Conservation (phyloP, 352 stramenopile species). For the Elongisporangium undulatum region DNA sequence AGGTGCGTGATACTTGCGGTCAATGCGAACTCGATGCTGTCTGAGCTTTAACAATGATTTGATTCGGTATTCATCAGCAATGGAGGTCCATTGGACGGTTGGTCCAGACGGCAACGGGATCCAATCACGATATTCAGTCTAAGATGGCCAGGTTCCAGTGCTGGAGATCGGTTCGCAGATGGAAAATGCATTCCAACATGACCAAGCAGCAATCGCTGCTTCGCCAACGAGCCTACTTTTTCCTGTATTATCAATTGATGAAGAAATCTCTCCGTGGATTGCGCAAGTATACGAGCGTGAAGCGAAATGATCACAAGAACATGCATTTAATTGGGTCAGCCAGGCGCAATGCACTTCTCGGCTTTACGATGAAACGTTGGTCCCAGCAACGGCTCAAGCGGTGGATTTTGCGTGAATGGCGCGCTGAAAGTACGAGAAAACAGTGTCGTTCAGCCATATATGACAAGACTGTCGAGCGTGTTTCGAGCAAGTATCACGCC, state of each 20-base stretch:
- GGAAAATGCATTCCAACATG: background rate
- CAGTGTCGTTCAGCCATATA: background rate
- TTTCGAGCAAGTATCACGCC: background rate
- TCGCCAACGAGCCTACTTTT: conserved; percentile 22
- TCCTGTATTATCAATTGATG: conserved; percentile 27
- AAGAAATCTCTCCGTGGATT: conserved; percentile 18
- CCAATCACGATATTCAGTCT: background rate
- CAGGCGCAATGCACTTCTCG: background rate
- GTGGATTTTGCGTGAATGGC: background rate
- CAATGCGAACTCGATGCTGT: background rate
- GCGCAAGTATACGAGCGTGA: conserved; percentile 7
- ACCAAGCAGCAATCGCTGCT: conserved; percentile 10
- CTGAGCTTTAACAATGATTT: background rate
- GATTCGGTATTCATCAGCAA: background rate
- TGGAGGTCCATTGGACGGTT: background rate
- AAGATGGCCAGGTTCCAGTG: background rate
- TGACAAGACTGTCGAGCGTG: background rate
- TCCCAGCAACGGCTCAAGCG: background rate
- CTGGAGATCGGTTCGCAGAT: background rate
- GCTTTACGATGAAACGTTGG: background rate
- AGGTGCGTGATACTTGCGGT: background rate
- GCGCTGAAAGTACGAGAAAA: background rate
- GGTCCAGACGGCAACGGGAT: background rate
- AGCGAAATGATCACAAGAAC: conserved; percentile 8
- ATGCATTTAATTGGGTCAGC: background rate